Base-by-base conservation (phyloP, 2,329 filamentous ascomycete genomes). In the Fusarium sacchari region DNA sequence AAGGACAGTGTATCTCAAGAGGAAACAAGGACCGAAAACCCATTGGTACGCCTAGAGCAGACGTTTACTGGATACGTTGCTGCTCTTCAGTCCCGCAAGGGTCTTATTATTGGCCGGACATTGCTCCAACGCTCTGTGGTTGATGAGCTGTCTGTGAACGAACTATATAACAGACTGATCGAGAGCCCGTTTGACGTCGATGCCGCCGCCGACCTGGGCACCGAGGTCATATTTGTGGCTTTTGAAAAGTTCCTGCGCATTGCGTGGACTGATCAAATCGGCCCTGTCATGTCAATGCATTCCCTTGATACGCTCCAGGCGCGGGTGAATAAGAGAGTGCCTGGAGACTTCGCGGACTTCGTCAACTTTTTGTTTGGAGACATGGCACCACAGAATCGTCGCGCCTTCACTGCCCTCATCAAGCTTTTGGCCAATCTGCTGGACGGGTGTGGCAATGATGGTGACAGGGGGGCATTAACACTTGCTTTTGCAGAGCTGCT, bases 231-330 rank as follows among this genome's bases (percentile, higher is more conserved):
- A 10, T 97, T 98, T 79, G 93, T 93, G 32, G 93, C 95, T 0
- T 98, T 98, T 80, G 95, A 98, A 80, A 98, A 97, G 70, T 98
- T 98, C 76, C 85, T 98, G 68, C 91, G 91, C 66, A 92, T 95
- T 71, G 95, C 94, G 18, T 98, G 96, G 96, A 91, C 89, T 67
- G 93, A 96, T 73, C 92, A 94, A 76, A 95, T 98, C 87, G 96
- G 96, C 0, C 90, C 94, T 7, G 90, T 98, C 62, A 90, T 98
- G 81, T 90, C 93, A 4, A 87, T 90, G 59, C 87, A 92, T 52
- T 88, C 90, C 10, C 86, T 98, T 42, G 89, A 92, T 64, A 90
- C 90, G 4, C 86, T 98, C n/a, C 95, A 97, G 75, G 87, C 88
- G 66, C 87, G 89, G 65, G 86, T 89, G 15, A 87, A 90, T 61